These are phyloP conservation scores for Daldinia loculata DNA, from an alignment of 495 filamentous ascomycete species.

Conservation along the genomic window DNA sequence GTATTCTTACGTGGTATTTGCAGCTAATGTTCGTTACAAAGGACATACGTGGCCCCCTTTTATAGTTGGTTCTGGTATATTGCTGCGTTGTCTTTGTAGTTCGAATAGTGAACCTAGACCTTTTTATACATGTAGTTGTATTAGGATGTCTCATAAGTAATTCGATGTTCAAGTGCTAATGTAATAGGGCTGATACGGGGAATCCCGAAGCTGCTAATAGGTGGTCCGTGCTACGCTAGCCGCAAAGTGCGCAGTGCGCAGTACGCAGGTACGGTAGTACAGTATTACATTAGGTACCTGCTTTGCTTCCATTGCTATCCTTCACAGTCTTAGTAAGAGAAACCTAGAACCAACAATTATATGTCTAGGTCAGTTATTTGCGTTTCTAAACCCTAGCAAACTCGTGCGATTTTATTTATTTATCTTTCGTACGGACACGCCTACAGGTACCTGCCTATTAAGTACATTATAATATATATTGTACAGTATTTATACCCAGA, in stretches of 20 bases:
- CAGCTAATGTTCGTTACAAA: background rate
- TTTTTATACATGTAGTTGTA: background rate
- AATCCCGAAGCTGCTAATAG: background rate
- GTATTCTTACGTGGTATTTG: constrained; percentile 7
- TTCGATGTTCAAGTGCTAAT: background rate
- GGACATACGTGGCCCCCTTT: constrained; percentile 11
- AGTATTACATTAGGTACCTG: no score
- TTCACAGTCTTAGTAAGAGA: no score
- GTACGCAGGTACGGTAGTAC: background rate
- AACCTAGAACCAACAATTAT: background rate
- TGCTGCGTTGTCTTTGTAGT: background rate
- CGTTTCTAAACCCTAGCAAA: background rate
- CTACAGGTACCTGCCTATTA: background rate
- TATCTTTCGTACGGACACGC: background rate
- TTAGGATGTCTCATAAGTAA: no score
- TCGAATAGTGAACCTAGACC: background rate
- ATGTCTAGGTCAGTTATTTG: background rate
- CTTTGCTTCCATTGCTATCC: no score
- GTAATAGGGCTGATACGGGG: background rate
- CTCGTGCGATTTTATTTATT: background rate
- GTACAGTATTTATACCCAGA: background rate
- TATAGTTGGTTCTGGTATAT: background rate
- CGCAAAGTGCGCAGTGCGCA: background rate
- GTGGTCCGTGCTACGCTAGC: background rate
- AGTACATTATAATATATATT: background rate